phyloP scores from a whole-genome alignment of 208 protist genomes.

The Kentomonas sorsogonicus region DNA sequence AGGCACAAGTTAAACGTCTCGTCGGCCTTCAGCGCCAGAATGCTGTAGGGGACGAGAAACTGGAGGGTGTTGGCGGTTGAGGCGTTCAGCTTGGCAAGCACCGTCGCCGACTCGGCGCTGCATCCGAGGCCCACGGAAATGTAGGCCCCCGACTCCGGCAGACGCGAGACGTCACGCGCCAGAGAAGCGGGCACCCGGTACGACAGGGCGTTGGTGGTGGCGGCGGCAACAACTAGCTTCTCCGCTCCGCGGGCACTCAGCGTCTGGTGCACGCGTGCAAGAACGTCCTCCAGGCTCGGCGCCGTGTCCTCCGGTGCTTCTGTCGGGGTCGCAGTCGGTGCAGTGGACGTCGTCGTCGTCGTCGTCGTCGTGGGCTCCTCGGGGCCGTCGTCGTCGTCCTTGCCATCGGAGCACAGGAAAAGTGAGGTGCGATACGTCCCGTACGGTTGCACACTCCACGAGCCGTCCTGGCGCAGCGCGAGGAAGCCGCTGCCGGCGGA shows the following conservation, averaged over 20 bases:
- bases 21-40: not conserved
- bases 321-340: not conserved
- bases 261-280: too few species aligned
- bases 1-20: not conserved
- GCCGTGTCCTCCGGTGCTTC: constrained; percentile 12
- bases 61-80: not conserved
- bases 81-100: not conserved
- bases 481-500: constrained; percentile 20
- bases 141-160: not conserved
- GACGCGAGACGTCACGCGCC: not conserved
- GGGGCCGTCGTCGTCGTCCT: constrained; percentile 7
- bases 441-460: constrained; percentile 23
- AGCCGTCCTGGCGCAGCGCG: constrained; percentile 23
- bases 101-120: not conserved
- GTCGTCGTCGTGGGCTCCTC: constrained; percentile 15
- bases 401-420: constrained; percentile 38
- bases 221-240: not conserved
- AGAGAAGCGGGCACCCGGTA: not conserved
- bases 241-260: too few species aligned
- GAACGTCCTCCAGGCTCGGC: constrained; percentile 16
- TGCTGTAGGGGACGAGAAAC: constrained; percentile 7
- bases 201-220: constrained; percentile 1
- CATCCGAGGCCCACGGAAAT: constrained; percentile 8
- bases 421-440: constrained; percentile 13
- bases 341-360: constrained; percentile 18